Evolutionary conservation across 2,329 filamentous ascomycete species (phyloP).

Genomic region (Alternaria ethzedia): DNA sequence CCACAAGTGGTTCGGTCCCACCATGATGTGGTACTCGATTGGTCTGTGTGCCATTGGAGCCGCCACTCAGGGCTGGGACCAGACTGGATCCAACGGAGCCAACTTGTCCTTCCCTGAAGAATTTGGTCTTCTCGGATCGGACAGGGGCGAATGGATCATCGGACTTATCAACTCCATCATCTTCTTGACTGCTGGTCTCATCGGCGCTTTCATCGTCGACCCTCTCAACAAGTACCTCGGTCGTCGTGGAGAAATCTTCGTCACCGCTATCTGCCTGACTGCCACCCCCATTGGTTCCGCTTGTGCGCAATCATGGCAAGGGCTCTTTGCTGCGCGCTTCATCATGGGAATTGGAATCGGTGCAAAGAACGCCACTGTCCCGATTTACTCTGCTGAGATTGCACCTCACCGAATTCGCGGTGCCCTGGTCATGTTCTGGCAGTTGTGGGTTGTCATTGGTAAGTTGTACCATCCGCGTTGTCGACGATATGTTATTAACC

Average conservation of each 20-base stretch:
- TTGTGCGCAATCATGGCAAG: slow-evolving; percentile 47
- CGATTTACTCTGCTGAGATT: slow-evolving; percentile 46
- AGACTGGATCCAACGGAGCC: slow-evolving; percentile 62
- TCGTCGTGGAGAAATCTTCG: slow-evolving; percentile 47
- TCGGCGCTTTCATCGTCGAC: slow-evolving; percentile 35
- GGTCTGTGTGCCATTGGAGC: slow-evolving; percentile 72
- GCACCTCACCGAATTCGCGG: slow-evolving; percentile 45
- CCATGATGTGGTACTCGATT: slow-evolving; percentile 70
- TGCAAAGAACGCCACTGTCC: slow-evolving; percentile 43
- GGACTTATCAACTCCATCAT: slow-evolving; percentile 47
- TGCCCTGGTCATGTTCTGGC: slow-evolving; percentile 50
- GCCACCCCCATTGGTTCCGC: slow-evolving; percentile 47
- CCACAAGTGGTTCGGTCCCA: slow-evolving; percentile 68
- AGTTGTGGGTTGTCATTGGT: slow-evolving; percentile 48
- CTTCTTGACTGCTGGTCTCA: slow-evolving; percentile 49
- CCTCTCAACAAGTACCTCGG: slow-evolving; percentile 49
- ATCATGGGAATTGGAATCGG: slow-evolving; percentile 46
- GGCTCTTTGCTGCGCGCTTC: slow-evolving; percentile 44
- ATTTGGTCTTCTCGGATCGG: slow-evolving; percentile 55
- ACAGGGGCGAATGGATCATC: slow-evolving; percentile 39
- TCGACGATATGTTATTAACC: slow-evolving; percentile 15
- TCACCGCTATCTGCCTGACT: slow-evolving; percentile 45
- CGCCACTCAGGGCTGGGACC: slow-evolving; percentile 72
- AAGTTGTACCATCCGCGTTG: slow-evolving; percentile 6
- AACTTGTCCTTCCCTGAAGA: slow-evolving; percentile 66